phyloP scores from a whole-genome alignment of 1,284 basidiomycete species.

The Microbotryomycetes sp. region DNA sequence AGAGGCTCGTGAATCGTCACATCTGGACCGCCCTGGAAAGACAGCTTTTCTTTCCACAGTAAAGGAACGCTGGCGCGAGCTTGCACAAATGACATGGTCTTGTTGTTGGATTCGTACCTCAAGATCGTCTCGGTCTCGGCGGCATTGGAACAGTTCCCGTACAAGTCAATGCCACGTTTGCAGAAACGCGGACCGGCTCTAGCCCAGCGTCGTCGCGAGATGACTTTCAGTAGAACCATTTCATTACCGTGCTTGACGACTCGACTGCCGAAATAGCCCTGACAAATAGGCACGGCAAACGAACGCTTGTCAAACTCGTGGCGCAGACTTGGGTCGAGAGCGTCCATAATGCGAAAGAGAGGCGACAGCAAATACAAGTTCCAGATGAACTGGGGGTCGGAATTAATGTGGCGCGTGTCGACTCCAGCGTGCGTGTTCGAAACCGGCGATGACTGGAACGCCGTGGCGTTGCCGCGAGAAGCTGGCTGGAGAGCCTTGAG shows the following conservation, averaged over 20 bases:
- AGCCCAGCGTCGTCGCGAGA: constrained; percentile 85
- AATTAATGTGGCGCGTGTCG: constrained; percentile 47
- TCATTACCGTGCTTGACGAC: constrained; percentile 46
- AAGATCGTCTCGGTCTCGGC: constrained; percentile 94
- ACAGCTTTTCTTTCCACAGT: constrained; percentile 94
- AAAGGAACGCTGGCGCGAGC: constrained; percentile 93
- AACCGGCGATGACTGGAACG: not conserved
- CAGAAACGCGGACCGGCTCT: constrained; percentile 96
- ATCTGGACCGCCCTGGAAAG: constrained; percentile 60
- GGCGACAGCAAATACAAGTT: constrained; percentile 55
- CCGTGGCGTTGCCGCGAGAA: not conserved
- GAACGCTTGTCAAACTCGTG: constrained; percentile 38
- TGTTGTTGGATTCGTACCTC: constrained; percentile 52
- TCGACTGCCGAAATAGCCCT: constrained; percentile 76
- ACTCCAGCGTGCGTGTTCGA: not conserved
- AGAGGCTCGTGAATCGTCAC: constrained; percentile 86
- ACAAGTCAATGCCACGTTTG: constrained; percentile 92
- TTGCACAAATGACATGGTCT: constrained; percentile 82
- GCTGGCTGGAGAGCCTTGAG: not conserved
- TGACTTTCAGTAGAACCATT: constrained; percentile 63
- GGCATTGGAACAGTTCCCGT: constrained; percentile 94
- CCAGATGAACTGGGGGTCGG: constrained; percentile 25
- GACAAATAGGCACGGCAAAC: constrained; percentile 65
- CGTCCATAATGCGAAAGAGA: constrained; percentile 36
- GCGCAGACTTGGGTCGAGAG: constrained; percentile 42